Percentiles rank a stretch among this genome's conserved stretches.
phyloP scores from a whole-genome alignment of 2,329 filamentous ascomycete species.

The Pezicula radicicola region DNA sequence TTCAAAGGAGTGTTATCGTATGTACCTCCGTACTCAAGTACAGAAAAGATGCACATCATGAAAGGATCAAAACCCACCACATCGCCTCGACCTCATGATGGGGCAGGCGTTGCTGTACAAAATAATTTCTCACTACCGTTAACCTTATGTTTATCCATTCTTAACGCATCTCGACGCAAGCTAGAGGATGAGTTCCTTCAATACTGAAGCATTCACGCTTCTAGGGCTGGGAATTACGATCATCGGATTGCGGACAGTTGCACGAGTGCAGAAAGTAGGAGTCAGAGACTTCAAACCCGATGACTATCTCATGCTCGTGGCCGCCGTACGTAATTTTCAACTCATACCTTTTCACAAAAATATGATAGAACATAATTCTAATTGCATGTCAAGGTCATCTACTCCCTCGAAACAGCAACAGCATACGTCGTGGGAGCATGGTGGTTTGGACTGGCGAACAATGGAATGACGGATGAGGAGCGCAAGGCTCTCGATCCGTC shows the following conservation, averaged over 20 bases:
- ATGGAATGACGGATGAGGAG: slow-evolving; percentile 50
- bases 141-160: too few species aligned
- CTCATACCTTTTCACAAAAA: background rate
- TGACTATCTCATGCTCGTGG: slow-evolving; percentile 56
- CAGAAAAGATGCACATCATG: too few species aligned
- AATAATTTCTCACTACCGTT: too few species aligned
- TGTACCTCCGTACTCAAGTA: too few species aligned
- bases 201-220: slow-evolving; percentile 46
- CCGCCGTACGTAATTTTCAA: slow-evolving; percentile 37
- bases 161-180: too few species aligned
- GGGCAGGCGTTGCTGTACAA: too few species aligned
- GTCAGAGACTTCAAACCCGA: slow-evolving; percentile 49
- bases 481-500: slow-evolving; percentile 39
- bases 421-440: slow-evolving; percentile 46
- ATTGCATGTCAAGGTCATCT: slow-evolving; percentile 38
- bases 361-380: background rate
- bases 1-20: too few species aligned
- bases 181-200: slow-evolving; percentile 24
- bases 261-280: slow-evolving; percentile 45
- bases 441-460: slow-evolving; percentile 51
- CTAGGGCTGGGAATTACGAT: slow-evolving; percentile 1
- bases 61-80: too few species aligned
- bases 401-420: slow-evolving; percentile 45
- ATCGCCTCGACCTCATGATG: too few species aligned
- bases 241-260: slow-evolving; percentile 25